Evolutionary conservation across 2,329 filamentous ascomycete species (phyloP).

Genomic region (Mycosphaerella sp.): DNA sequence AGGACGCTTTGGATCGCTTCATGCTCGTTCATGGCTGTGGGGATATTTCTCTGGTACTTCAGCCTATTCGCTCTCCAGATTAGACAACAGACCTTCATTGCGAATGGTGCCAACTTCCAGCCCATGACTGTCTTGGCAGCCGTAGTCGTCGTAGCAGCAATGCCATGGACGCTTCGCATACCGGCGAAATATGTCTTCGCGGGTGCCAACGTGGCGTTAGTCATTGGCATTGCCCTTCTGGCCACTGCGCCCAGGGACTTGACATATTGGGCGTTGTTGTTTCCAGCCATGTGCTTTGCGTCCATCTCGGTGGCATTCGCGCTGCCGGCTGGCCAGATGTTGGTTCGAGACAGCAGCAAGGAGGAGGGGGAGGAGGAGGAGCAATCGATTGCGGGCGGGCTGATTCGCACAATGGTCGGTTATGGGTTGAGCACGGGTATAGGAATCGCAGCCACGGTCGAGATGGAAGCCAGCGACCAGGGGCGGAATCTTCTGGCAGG

Average conservation of each 20-base stretch:
- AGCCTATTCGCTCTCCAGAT: slow-evolving; percentile 1
- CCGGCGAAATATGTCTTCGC: slow-evolving; percentile 7
- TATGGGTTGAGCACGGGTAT: slow-evolving; percentile 8
- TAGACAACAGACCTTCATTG: background rate
- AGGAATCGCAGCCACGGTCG: slow-evolving; percentile 7
- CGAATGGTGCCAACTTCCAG: slow-evolving; percentile 7
- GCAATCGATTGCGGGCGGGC: slow-evolving; percentile 1
- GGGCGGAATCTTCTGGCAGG: background rate
- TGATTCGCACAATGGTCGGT: slow-evolving; percentile 1
- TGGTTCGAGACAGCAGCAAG: background rate
- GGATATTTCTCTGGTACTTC: slow-evolving; percentile 10
- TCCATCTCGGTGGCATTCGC: background rate
- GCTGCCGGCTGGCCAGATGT: background rate
- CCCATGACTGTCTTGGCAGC: background rate
- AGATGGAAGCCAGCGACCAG: background rate
- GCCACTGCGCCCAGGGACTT: slow-evolving; percentile 5
- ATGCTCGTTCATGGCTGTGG: slow-evolving; percentile 9
- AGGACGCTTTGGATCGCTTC: background rate
- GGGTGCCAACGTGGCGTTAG: background rate
- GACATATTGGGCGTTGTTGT: slow-evolving; percentile 10
- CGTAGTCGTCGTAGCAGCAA: background rate
- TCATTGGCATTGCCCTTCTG: slow-evolving; percentile 6
- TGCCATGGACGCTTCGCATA: background rate
- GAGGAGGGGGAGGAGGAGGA: background rate
- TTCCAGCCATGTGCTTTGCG: slow-evolving; percentile 1